A percentile compares a stretch with the other conserved stretches of the same genome.
Conservation (phyloP, 345 rosid genomes). For the Dimocarpus longan region DNA sequence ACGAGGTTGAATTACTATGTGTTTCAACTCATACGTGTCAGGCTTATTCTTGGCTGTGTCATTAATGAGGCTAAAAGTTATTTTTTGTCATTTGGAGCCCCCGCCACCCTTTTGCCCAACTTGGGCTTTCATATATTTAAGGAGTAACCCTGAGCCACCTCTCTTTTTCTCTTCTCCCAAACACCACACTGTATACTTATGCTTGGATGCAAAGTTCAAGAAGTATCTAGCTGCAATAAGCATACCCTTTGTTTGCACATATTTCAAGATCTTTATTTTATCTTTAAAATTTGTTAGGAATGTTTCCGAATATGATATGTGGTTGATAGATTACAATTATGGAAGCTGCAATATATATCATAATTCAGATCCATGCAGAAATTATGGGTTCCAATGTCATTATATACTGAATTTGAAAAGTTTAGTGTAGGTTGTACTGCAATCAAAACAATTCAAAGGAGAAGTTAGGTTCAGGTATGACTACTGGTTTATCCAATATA, state of each 20-base stretch:
- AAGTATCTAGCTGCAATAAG: not conserved
- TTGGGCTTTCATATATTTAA: not conserved
- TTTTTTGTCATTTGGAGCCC: not conserved
- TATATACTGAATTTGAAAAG: slow-evolving; percentile 14
- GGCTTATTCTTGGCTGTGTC: not conserved
- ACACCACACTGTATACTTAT: not conserved
- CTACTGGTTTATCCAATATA: slow-evolving; percentile 8
- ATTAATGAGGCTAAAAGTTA: not conserved
- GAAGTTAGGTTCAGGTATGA: slow-evolving; percentile 81
- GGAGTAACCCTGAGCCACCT: not conserved
- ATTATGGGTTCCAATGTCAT: not conserved
- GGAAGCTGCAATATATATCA: not conserved
- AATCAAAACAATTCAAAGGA: slow-evolving; percentile 77
- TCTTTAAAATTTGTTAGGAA: not conserved
- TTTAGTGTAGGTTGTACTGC: slow-evolving; percentile 62
- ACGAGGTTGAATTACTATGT: not conserved
- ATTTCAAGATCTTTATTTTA: not conserved
- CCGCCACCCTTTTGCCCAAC: not conserved
- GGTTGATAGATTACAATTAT: not conserved
- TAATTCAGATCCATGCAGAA: not conserved
- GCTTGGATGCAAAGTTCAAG: not conserved
- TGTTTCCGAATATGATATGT: not conserved
- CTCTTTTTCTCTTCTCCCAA: not conserved
- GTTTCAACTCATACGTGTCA: not conserved
- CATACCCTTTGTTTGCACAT: not conserved